Base-by-base conservation (phyloP, 176 grass and related monocot species). In the Paspalum vaginatum region DNA sequence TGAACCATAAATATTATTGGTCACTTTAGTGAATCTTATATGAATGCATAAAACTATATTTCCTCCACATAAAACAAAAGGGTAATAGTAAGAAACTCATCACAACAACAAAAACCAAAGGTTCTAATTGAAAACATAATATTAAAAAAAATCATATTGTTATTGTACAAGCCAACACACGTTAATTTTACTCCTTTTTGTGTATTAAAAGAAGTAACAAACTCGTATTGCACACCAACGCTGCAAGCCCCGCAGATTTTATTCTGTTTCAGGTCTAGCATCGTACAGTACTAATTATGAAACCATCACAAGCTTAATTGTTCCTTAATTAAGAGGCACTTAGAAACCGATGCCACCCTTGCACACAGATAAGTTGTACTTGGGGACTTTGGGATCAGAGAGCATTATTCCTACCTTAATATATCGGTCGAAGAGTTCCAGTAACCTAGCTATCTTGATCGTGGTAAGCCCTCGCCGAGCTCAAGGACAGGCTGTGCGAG, bases 401-500 rank as follows among this genome's bases (percentile, higher is more conserved):
- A 86, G 65, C 42, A 73, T 89, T 82, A 77, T 85, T 81, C 59
- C 74, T 89, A 89, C 77, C 82, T 84, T 63, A 53, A 53, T 40
- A 18, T 54, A 50, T 68, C 11, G 45, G 65, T 74, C 12, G 50
- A 70, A 72, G 69, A 55, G 60, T 68, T 80, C 43, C 76, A 57
- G 65, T 42, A 17, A 9, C 27, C 46, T 18, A 74, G 47, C 48
- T 61, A 62, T 75, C 77, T 43, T 86, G 88, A 72, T 85, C 82
- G 59, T 89, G 78, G 78, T 86, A 89, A 44, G 65, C 73, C 70
- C 83, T 85, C 7, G 32, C 78, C 13, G 88, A 89, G 73, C 37
- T 89, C 78, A 89, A 45, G 57, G 88, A 86, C 66, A 89, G 75
- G 66, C 83, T n/a, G 41, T 89, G 79, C 11, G 87, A 81, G 57